Percentiles rank a stretch among this genome's conserved stretches.
These are phyloP conservation scores for Magnaporthiopsis rhizophila DNA, from an alignment of 2,329 filamentous ascomycete species.

Conservation along the genomic window DNA sequence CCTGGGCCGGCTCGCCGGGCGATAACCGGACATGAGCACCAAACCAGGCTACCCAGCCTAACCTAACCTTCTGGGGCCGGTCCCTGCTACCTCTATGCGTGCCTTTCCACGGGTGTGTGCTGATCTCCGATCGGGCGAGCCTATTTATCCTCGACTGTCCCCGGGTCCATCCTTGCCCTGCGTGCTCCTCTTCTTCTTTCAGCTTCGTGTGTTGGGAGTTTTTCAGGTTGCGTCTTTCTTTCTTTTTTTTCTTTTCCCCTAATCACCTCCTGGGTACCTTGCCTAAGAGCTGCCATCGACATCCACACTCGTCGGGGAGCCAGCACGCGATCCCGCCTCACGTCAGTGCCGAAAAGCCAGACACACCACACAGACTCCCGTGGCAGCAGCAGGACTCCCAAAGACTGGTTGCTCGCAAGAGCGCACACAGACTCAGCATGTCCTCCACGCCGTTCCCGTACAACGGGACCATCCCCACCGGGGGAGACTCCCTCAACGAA, in stretches of 20 bases:
- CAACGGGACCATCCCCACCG: constrained; percentile 42
- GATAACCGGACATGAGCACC: not conserved
- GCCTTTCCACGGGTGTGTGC: not conserved
- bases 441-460: constrained; percentile 31
- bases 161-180: not conserved
- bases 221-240: not conserved
- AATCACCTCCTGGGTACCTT: not conserved
- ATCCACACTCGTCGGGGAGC: not conserved
- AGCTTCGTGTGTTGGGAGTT: not conserved
- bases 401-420: not conserved
- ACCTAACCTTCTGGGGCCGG: too few species aligned
- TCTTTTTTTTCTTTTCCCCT: not conserved
- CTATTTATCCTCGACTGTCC: not conserved
- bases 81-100: not conserved
- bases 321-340: not conserved
- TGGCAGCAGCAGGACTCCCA: not conserved
- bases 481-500: constrained; percentile 34
- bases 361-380: not conserved
- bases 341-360: too few species aligned
- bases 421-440: constrained; percentile 17
- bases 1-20: not conserved
- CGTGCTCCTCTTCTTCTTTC: not conserved
- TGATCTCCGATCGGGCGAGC: not conserved
- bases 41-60: not conserved
- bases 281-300: too few species aligned